These are phyloP conservation scores for Phellopilus nigrolimitatus DNA, from an alignment of 1,284 basidiomycete species.

Conservation along the genomic window DNA sequence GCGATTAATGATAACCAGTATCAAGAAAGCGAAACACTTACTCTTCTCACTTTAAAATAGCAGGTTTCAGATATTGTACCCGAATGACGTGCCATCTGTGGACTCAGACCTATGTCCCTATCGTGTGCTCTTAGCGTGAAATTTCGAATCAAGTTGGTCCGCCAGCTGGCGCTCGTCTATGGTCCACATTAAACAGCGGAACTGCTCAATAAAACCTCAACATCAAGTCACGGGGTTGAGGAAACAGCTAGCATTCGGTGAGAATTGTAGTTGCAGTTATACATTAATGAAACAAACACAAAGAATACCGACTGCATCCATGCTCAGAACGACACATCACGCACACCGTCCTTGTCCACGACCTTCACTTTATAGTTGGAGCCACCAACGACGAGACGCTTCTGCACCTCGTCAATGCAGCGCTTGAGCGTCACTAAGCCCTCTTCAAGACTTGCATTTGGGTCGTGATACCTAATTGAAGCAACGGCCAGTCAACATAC, in stretches of 20 bases:
- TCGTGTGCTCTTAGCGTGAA: too few species aligned
- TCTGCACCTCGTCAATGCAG: constrained; percentile 86
- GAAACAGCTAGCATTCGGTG: neutral
- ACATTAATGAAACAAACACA: constrained; percentile 2
- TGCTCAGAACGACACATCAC: constrained; percentile 37
- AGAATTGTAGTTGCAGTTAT: neutral
- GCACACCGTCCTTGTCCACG: constrained; percentile 85
- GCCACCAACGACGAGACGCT: constrained; percentile 80
- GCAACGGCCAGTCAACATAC: constrained; percentile 26
- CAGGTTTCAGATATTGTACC: too few species aligned
- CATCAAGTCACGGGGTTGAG: neutral
- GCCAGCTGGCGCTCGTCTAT: too few species aligned
- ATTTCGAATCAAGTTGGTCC: too few species aligned
- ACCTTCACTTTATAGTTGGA: constrained; percentile 85
- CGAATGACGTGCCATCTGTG: too few species aligned
- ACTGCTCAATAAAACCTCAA: neutral
- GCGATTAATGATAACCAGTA: too few species aligned
- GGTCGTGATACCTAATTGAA: constrained; percentile 73
- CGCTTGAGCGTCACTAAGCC: constrained; percentile 80
- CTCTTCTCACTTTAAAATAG: too few species aligned
- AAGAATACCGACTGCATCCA: neutral
- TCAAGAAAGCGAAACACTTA: too few species aligned
- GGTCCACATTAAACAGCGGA: neutral
- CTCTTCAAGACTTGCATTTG: constrained; percentile 78
- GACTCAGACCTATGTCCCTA: too few species aligned